Evolutionary conservation across 352 stramenopile species (phyloP).

Genomic region (Pythium rishiriense): DNA sequence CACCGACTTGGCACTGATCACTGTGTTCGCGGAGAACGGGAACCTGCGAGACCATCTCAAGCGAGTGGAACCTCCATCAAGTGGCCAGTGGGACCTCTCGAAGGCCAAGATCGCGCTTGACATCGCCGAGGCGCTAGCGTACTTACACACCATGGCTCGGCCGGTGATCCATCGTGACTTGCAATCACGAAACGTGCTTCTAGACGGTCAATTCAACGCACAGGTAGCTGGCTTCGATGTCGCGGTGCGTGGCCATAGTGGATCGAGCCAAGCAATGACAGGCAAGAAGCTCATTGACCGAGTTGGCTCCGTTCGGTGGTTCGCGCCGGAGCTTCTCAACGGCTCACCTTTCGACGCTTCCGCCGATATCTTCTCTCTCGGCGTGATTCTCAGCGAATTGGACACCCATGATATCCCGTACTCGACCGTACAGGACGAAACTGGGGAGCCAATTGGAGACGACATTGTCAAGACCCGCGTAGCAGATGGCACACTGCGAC

Average conservation of each 20-base stretch:
- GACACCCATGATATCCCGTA: slow-evolving; percentile 19
- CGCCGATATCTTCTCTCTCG: slow-evolving; percentile 23
- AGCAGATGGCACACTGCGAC: slow-evolving; percentile 4
- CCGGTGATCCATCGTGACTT: slow-evolving; percentile 15
- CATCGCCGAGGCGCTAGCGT: slow-evolving; percentile 24
- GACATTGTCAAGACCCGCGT: slow-evolving; percentile 4
- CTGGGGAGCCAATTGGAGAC: slow-evolving; percentile 6
- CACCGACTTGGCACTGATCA: slow-evolving; percentile 24
- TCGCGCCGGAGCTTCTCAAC: slow-evolving; percentile 19
- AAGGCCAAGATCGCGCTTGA: slow-evolving; percentile 20
- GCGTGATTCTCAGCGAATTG: slow-evolving; percentile 23
- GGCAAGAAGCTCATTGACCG: background rate
- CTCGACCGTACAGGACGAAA: slow-evolving; percentile 8
- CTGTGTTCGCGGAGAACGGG: slow-evolving; percentile 25
- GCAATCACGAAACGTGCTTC: slow-evolving; percentile 8
- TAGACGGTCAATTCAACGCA: background rate
- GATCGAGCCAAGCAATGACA: background rate
- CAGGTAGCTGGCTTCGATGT: slow-evolving; percentile 5
- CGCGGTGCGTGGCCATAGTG: background rate
- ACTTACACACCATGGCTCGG: slow-evolving; percentile 21
- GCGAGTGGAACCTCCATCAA: background rate
- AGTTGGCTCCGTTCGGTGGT: slow-evolving; percentile 10
- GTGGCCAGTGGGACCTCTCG: background rate
- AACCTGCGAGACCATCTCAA: slow-evolving; percentile 20
- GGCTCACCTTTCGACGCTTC: slow-evolving; percentile 9